Evolutionary conservation across 2,329 filamentous ascomycete genomes (phyloP).

Genomic region (Phaeomoniella chlamydospora): DNA sequence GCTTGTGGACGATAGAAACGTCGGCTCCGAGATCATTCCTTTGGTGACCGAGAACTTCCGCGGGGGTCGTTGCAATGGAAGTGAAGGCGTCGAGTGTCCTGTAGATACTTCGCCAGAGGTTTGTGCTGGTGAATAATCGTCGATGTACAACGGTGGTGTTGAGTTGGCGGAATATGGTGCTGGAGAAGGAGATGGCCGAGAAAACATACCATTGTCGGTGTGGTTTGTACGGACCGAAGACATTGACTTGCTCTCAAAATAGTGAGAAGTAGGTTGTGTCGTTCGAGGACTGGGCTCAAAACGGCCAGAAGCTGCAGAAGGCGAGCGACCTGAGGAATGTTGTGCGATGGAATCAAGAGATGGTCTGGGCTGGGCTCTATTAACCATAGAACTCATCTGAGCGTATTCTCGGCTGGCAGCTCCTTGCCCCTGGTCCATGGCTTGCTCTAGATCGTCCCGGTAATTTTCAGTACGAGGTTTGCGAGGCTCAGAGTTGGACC

Average conservation of each 20-base stretch:
- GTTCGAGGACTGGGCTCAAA: slow-evolving; percentile 23
- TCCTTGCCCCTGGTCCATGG: too few relatives aligned
- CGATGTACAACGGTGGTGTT: slow-evolving; percentile 32
- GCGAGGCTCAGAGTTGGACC: too few relatives aligned
- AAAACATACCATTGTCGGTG: slow-evolving; percentile 17
- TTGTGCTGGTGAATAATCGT: slow-evolving; percentile 8
- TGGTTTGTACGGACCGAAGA: slow-evolving; percentile 12
- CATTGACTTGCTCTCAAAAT: slow-evolving; percentile 20
- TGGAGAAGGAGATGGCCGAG: slow-evolving; percentile 26
- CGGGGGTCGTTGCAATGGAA: slow-evolving; percentile 12
- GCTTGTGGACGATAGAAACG: slow-evolving; percentile 36
- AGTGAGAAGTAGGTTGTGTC: slow-evolving; percentile 13
- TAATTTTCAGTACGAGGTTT: too few relatives aligned
- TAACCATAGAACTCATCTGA: too few relatives aligned
- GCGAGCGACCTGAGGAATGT: slow-evolving; percentile 17
- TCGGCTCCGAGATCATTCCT: slow-evolving; percentile 47
- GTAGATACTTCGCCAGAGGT: slow-evolving; percentile 11
- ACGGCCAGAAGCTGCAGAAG: slow-evolving; percentile 23
- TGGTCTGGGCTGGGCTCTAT: slow-evolving; percentile 18
- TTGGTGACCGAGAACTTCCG: slow-evolving; percentile 47
- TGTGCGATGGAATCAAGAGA: slow-evolving; percentile 19
- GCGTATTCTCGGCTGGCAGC: too few relatives aligned
- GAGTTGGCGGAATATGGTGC: slow-evolving; percentile 35
- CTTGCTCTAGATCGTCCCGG: too few relatives aligned
- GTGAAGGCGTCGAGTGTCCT: slow-evolving; percentile 1